Evolutionary conservation across 202 grass and related monocot genomes (phyloP).

Genomic region (Brachypodium distachyon): DNA sequence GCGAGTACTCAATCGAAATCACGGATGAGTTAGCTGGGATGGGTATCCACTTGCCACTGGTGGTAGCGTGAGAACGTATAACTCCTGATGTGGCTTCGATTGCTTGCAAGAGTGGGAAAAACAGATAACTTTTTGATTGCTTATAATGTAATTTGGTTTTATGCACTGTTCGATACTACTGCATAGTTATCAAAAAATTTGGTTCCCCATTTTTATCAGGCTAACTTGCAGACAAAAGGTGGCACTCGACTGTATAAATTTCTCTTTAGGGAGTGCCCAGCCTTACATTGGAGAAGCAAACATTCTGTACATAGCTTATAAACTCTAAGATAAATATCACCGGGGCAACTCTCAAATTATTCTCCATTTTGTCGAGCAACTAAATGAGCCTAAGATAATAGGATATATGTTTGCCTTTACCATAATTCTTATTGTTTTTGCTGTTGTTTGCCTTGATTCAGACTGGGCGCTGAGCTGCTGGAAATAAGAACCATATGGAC

Average conservation of each 20-base stretch:
- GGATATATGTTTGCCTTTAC: not conserved
- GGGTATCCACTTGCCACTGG: not conserved
- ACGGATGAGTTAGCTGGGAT: not conserved
- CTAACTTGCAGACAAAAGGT: not conserved
- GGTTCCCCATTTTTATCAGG: not conserved
- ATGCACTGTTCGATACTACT: not conserved
- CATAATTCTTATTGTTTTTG: not conserved
- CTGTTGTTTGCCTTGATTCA: not conserved
- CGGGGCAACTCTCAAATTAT: not conserved
- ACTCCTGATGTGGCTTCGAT: not conserved
- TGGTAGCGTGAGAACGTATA: not conserved
- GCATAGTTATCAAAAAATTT: not conserved
- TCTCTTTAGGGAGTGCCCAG: not conserved
- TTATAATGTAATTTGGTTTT: not conserved
- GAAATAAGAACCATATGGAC: not conserved
- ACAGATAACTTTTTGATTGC: not conserved
- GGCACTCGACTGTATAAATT: not conserved
- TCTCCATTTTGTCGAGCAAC: not conserved
- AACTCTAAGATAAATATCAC: not conserved
- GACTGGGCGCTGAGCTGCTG: not conserved
- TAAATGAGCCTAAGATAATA: not conserved
- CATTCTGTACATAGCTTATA: conserved; percentile 5
- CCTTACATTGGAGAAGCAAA: not conserved
- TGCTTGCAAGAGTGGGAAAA: not conserved
- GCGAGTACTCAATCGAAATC: not conserved